Conservation (phyloP, 2,329 filamentous ascomycete genomes). For the Monilinia polystroma region DNA sequence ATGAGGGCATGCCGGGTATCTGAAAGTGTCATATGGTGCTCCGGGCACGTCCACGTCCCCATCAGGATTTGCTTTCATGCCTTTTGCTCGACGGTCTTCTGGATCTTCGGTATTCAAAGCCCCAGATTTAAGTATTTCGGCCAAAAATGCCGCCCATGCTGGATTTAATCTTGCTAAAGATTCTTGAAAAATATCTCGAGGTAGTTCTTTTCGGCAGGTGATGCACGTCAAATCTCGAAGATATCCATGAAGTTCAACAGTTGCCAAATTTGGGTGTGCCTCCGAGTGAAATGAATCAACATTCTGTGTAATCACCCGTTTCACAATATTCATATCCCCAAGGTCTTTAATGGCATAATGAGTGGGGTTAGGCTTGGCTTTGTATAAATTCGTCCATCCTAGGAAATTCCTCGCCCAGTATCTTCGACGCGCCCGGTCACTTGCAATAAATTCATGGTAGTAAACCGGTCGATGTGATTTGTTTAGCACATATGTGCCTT, state of each 20-base stretch:
- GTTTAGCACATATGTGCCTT: conserved; percentile 91
- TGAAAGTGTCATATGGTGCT: conserved; percentile 83
- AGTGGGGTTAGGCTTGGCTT: conserved; percentile 74
- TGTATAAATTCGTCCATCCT: conserved; percentile 81
- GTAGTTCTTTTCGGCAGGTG: conserved; percentile 70
- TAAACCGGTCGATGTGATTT: conserved; percentile 89
- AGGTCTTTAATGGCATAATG: conserved; percentile 77
- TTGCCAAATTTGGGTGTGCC: conserved; percentile 72
- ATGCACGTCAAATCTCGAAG: conserved; percentile 78
- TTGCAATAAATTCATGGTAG: conserved; percentile 80
- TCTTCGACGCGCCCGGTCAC: conserved; percentile 65
- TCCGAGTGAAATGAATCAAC: conserved; percentile 89
- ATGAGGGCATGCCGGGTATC: conserved; percentile 84
- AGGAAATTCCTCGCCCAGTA: conserved; percentile 97
- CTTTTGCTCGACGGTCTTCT: conserved; percentile 62
- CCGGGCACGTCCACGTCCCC: conserved; percentile 89
- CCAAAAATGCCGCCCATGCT: conserved; percentile 75
- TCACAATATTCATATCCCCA: conserved; percentile 68
- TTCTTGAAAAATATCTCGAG: conserved; percentile 72
- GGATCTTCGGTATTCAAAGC: conserved; percentile 78
- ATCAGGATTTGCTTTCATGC: conserved; percentile 85
- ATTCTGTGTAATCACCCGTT: conserved; percentile 86
- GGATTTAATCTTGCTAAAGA: conserved; percentile 79
- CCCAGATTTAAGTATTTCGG: conserved; percentile 68
- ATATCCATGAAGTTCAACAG: conserved; percentile 89